These are phyloP conservation scores for Moelleriella libera DNA, from an alignment of 2,329 filamentous ascomycete genomes.

Conservation along the genomic window DNA sequence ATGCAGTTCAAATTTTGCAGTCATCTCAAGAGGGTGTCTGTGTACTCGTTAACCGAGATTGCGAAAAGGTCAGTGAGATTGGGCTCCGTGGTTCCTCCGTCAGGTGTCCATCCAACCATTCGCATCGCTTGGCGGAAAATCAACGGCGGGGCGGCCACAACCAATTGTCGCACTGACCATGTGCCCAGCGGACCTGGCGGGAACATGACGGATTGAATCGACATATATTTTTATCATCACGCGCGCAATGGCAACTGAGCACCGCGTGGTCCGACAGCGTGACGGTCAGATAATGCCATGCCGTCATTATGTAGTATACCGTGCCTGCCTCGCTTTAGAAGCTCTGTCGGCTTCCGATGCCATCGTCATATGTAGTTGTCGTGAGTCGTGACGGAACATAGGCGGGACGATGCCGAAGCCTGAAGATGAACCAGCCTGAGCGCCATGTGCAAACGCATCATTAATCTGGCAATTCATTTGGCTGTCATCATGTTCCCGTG, in stretches of 20 bases:
- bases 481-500: background rate
- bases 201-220: background rate
- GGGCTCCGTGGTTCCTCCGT: background rate
- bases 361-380: too few relatives aligned
- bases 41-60: constrained; percentile 2
- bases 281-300: background rate
- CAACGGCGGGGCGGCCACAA: constrained; percentile 1
- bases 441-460: background rate
- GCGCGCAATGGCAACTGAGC: background rate
- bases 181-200: background rate
- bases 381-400: too few relatives aligned
- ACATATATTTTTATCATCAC: background rate
- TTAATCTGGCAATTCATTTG: background rate
- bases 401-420: too few relatives aligned
- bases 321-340: background rate
- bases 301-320: background rate
- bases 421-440: background rate
- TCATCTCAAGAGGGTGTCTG: background rate
- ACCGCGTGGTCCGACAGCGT: background rate
- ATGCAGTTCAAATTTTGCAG: background rate
- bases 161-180: constrained; percentile 2
- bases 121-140: constrained; percentile 2
- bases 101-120: background rate
- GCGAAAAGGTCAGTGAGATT: background rate
- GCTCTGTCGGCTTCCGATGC: background rate